A percentile compares a stretch with the other conserved stretches of the same genome.
Conservation (phyloP, 75 land plant genomes). For the Pinus albicaulis region DNA sequence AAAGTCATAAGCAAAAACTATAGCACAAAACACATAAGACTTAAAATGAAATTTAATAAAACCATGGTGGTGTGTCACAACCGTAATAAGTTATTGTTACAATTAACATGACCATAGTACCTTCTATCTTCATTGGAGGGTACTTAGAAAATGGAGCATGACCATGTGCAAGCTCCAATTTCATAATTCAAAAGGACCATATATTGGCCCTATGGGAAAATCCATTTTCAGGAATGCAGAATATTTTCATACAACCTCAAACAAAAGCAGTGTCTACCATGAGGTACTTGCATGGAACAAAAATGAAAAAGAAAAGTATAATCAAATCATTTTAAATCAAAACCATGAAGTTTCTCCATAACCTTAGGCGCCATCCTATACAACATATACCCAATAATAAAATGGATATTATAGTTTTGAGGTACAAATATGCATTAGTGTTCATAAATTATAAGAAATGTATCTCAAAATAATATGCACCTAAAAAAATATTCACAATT, state of each 20-base stretch:
- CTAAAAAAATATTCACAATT: neutral
- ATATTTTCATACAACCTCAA: neutral
- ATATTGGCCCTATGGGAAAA: slow-evolving; percentile 82
- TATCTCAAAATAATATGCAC: neutral
- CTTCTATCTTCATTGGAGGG: slow-evolving; percentile 95
- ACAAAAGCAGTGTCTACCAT: neutral
- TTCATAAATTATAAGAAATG: neutral
- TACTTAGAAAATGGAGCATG: slow-evolving; percentile 99
- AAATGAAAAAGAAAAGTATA: neutral
- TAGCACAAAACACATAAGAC: neutral
- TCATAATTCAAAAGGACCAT: slow-evolving; percentile 98
- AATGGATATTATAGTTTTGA: neutral
- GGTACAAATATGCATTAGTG: neutral
- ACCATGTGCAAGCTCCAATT: slow-evolving; percentile 96
- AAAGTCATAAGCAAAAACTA: no score
- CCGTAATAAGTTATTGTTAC: neutral
- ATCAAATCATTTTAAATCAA: slow-evolving; percentile 79
- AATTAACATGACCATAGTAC: neutral
- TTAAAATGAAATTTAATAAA: no score
- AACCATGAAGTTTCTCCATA: slow-evolving; percentile 92
- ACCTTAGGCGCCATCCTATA: slow-evolving; percentile 95
- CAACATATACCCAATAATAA: neutral
- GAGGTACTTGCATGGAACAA: neutral
- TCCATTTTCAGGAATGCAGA: neutral
- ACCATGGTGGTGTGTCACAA: no score